Base-by-base conservation (phyloP, 495 filamentous ascomycete genomes). In the Daldinia concentrica region DNA sequence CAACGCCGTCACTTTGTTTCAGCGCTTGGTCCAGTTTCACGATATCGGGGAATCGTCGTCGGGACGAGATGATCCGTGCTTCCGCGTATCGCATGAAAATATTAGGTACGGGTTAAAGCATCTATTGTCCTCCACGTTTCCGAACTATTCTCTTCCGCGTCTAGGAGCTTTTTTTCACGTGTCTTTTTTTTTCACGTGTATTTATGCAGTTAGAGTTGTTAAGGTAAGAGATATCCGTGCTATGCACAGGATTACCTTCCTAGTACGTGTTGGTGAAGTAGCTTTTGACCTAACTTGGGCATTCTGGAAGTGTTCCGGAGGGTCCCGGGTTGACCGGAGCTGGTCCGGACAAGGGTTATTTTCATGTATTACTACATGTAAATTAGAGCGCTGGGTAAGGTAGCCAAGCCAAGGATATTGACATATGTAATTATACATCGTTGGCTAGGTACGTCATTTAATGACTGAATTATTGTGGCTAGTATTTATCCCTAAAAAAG, bases 1-100 rank as follows among this genome's bases (percentile, higher is more conserved):
- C 83, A 86, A 71, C 79, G 85, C 62, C 81, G 83, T 75, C 84
- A 86, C 77, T 91, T 91, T 26, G 89, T 90, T 68, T 78, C 76
- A 62, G 80, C 72, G 63, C 78, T 80, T 37, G 65, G 77, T 45
- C 68, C 69, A 56, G 79, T 82, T 74, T 77, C 68, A 70, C 66
- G 45, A 65, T 66, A 36, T 56, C 82, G 78, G 1, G 86, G 83
- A 78, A 88, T 90, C 69, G 83, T 83, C 78, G 75, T 19, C 62
- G 66, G 69, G 55, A 62, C 32, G 30, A 30, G 60, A 72, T 63
- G 62, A 64, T 64, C 74, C 69, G 74, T 19, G 36, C 24, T 84
- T 82, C 59, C 86, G 79, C 58, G 67, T 71, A 56, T 75, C 58
- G 68, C 74, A 56, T 75, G 76, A 56, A 73, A 82, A 71, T 63